phyloP scores from a whole-genome alignment of 345 rosid genomes.

The Hevea brasiliensis region DNA sequence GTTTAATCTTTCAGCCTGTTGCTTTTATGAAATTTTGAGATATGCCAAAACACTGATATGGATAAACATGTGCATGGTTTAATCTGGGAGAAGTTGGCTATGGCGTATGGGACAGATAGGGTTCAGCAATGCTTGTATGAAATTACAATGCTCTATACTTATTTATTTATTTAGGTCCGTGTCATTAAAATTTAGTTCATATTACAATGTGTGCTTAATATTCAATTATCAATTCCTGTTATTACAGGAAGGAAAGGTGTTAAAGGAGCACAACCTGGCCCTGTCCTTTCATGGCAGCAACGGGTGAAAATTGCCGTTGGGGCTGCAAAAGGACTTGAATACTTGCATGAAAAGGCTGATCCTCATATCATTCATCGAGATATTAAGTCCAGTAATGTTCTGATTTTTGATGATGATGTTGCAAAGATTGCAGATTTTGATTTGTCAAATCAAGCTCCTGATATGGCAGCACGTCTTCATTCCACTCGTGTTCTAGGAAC shows the following conservation, averaged over 20 bases:
- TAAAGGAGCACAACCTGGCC: slow-evolving; percentile 83
- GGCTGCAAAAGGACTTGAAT: slow-evolving; percentile 92
- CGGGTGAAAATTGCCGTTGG: slow-evolving; percentile 91
- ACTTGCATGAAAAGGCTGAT: slow-evolving; percentile 80
- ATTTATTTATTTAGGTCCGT: neutral
- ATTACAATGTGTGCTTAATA: neutral
- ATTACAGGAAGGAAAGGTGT: slow-evolving; percentile 60
- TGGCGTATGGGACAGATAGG: neutral
- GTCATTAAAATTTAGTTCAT: neutral
- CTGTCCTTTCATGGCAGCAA: slow-evolving; percentile 82
- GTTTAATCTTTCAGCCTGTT: neutral
- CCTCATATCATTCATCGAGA: slow-evolving; percentile 81
- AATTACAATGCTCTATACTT: neutral
- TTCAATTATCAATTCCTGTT: slow-evolving; percentile 4
- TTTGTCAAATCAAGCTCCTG: slow-evolving; percentile 91
- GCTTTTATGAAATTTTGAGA: neutral
- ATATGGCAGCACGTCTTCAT: slow-evolving; percentile 85
- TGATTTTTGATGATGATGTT: slow-evolving; percentile 75
- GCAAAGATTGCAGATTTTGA: slow-evolving; percentile 95
- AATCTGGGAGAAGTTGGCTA: neutral
- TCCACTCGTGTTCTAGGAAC: slow-evolving; percentile 97
- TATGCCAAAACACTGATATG: neutral
- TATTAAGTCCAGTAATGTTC: slow-evolving; percentile 83
- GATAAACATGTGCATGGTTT: neutral
- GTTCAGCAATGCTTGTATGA: slow-evolving; percentile 2